Base-by-base conservation (phyloP, 2,329 filamentous ascomycete genomes). In the Pseudogymnoascus sp. region DNA sequence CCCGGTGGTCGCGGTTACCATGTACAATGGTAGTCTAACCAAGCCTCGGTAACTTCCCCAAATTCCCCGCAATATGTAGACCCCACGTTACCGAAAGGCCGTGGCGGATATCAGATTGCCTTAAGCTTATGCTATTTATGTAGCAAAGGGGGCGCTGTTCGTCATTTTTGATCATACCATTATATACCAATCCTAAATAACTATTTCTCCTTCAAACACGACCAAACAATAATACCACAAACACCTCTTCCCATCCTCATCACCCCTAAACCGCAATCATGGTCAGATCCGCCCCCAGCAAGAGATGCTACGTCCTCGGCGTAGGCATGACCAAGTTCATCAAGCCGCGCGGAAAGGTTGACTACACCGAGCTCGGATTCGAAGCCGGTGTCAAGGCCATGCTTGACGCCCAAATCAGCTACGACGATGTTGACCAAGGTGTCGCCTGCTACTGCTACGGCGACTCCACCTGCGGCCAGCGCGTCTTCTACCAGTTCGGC, bases 291-390 rank as follows among this genome's bases (percentile, higher is more conserved):
- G 47, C 26, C 26, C 57, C 57, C 12, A 37, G 18, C 31, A 37
- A 60, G 57, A 37, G 34, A 65, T 80, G 80, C 81, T 97, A 97
- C 81, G 90, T 97, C 74, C 86, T 97, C 66, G 93, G 93, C 80
- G 95, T 97, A 70, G 93, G 93, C 79, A 95, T 97, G 91, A 97
- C 93, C 79, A 96, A 96, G 78, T 97, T 97, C 84, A 93, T 97
- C 84, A 97, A 97, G 81, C 93, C 93, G 45, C 86, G 93, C 64
- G 91, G 91, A 74, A 93, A 93, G 75, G 90, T 96, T 68, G 92
- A 96, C 79, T 97, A 97, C 79, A 91, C 91, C 6, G 93, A 96
- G 74, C 86, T 97, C 23, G 93, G 93, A 64, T 97, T 93, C 76
- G 93, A 97, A 77, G 92, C 92, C 10, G 91, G 91, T 69, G 81